Evolutionary conservation across 192 early-diverging fungal genomes (phyloP), one percentile per base, ranked within the genome.

Genomic region (Backusella luteola): DNA sequence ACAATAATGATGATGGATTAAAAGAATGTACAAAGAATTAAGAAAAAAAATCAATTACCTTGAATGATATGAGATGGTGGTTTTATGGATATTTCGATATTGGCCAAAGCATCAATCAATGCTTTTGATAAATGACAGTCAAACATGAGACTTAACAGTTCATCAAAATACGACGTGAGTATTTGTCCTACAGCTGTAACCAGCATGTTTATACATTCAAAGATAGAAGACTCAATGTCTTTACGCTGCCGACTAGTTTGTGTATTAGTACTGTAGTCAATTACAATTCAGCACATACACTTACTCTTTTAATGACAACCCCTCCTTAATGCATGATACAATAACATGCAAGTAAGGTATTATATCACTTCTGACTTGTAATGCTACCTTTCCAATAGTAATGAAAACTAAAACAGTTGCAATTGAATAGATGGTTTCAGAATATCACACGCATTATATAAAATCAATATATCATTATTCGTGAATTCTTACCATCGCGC

Each of bases 81-180:
- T 69, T 91, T 90, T 75, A 98, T 97, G 83, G 92, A 87, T 53
- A 83, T 86, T 70, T 92, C 91, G 34, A 99, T 82, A 44, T 96
- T 89, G 15, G 85, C 85, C 74, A 99, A 84, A 11, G 96, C 93
- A 63, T 91, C 84, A 23, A 91, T 88, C 66, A 99, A 80, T 42
- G 91, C 84, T 66, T 94, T 89, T 75, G 89, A 96, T 38, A 98
- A 82, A 29, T 96, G 96, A 14, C 90, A 88, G 3, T 92, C 87
- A 77, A 99, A 98, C 94, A 99, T 97, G 70, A 94, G 84, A 71
- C 96, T 94, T 59, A 98, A 77, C 19, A 98, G 78, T 34, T 93
- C 94, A 71, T 94, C 91, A 87, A 97, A 88, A 78, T 96, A 89
- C 71, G 92, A 93, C 0, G 93, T 94, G 41, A 98, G 84, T 2